Conservation (phyloP, 2,329 filamentous ascomycete species). For the Colletotrichum paranaense region DNA sequence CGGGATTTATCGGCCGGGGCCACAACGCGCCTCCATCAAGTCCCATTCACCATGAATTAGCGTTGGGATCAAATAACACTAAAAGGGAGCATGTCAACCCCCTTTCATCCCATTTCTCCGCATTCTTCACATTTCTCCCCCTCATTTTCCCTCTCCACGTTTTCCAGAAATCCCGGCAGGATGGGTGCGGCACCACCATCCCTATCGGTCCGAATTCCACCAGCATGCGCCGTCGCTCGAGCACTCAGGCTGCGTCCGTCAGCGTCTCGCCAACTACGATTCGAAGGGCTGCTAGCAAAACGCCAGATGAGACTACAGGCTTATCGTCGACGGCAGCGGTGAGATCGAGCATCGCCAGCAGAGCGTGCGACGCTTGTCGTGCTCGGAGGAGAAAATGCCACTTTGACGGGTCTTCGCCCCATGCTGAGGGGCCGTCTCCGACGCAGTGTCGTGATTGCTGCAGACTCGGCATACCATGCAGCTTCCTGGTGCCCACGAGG, state of each 20-base stretch:
- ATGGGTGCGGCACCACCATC: not conserved
- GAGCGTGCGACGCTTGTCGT: conserved; percentile 41
- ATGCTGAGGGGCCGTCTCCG: not conserved
- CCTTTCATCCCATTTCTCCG: conserved; percentile 27
- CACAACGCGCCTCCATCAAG: not conserved
- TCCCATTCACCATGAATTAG: not conserved
- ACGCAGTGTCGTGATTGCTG: conserved; percentile 36
- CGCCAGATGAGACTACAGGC: not conserved
- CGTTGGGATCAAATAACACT: not conserved
- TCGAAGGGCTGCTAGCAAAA: conserved; percentile 10
- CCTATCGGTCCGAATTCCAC: conserved; percentile 5
- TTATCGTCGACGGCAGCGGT: not conserved
- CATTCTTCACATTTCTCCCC: conserved; percentile 29
- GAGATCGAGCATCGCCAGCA: conserved; percentile 34
- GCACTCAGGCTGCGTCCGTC: not conserved
- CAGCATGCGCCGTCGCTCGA: conserved; percentile 27
- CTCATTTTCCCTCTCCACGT: conserved; percentile 17
- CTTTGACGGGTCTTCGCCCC: conserved; percentile 20
- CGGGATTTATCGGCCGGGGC: conserved; percentile 17
- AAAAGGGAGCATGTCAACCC: not conserved
- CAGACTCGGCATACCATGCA: conserved; percentile 38
- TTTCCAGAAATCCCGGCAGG: conserved; percentile 15
- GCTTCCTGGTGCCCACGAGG: conserved; percentile 40
- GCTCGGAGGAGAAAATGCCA: conserved; percentile 40
- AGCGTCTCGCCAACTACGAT: not conserved